Percentiles rank a stretch among this genome's conserved stretches.
phyloP scores from a whole-genome alignment of 1,284 basidiomycete genomes.

The Puccinia hordei region DNA sequence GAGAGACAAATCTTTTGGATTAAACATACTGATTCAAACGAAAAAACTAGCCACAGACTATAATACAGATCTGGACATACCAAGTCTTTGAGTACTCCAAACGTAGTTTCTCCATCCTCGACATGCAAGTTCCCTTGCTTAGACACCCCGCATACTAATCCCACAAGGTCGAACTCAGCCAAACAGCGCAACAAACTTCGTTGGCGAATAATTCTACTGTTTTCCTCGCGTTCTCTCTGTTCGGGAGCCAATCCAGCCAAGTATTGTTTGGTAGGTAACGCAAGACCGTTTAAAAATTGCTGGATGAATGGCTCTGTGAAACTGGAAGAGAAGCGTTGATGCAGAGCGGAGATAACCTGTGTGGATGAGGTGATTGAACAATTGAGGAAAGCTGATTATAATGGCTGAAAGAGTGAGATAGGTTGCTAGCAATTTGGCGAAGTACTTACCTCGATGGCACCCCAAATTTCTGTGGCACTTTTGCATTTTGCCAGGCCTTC shows the following conservation, averaged over 20 bases:
- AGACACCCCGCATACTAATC: conserved; percentile 62
- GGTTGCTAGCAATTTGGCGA: too few relatives aligned
- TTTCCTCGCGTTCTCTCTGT: conserved; percentile 91
- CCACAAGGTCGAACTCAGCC: conserved; percentile 84
- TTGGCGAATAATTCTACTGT: conserved; percentile 75
- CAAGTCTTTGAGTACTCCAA: conserved; percentile 62
- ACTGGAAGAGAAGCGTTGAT: conserved; percentile 77
- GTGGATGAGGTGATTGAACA: conserved; percentile 1
- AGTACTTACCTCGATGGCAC: conserved; percentile 77
- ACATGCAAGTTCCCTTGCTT: conserved; percentile 44
- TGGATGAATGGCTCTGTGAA: conserved; percentile 76
- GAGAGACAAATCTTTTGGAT: conserved; percentile 15
- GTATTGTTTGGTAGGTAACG: conserved; percentile 52
- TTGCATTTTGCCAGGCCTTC: conserved; percentile 85
- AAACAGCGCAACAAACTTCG: conserved; percentile 81
- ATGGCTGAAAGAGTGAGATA: not conserved
- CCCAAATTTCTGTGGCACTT: conserved; percentile 84
- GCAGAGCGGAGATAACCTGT: conserved; percentile 83
- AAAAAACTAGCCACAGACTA: not conserved
- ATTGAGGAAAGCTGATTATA: not conserved
- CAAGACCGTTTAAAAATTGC: conserved; percentile 69
- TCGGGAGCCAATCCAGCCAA: conserved; percentile 66
- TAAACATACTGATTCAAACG: not conserved
- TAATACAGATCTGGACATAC: conserved; percentile 63
- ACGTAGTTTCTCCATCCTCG: conserved; percentile 54